These are phyloP conservation scores for Penicillium sp. DNA, from an alignment of 2,329 filamentous ascomycete species.

Conservation along the genomic window DNA sequence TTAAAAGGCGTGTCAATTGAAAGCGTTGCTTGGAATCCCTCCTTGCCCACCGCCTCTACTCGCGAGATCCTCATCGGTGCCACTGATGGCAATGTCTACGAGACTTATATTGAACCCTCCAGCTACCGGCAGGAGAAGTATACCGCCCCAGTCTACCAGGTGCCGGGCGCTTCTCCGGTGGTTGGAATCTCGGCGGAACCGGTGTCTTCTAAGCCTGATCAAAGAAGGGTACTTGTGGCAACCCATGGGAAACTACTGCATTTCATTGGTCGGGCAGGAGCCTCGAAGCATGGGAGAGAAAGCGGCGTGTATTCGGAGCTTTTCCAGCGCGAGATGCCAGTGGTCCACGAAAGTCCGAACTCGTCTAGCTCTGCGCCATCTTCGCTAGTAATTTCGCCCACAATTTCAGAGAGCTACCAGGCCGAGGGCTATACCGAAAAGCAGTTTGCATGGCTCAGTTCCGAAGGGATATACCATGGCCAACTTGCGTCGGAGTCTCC, in stretches of 20 bases:
- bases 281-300: constrained; percentile 63
- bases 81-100: constrained; percentile 92
- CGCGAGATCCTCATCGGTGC: constrained; percentile 90
- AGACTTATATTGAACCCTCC: constrained; percentile 89
- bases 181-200: constrained; percentile 83
- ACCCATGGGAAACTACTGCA: constrained; percentile 78
- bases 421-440: constrained; percentile 53
- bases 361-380: constrained; percentile 62
- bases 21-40: constrained; percentile 91
- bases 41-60: constrained; percentile 86
- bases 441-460: constrained; percentile 82
- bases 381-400: constrained; percentile 72
- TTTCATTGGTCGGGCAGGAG: constrained; percentile 72
- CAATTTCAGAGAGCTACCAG: constrained; percentile 62
- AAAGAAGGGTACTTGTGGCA: constrained; percentile 74
- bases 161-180: constrained; percentile 72
- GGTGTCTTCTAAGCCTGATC: constrained; percentile 66
- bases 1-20: constrained; percentile 86
- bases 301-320: constrained; percentile 82
- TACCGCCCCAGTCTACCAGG: constrained; percentile 76
- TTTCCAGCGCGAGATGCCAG: constrained; percentile 82
- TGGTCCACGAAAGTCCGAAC: constrained; percentile 69
- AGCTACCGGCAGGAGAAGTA: constrained; percentile 94
- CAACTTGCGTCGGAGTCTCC: constrained; percentile 68
- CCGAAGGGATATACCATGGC: constrained; percentile 86